Percentiles rank a stretch among this genome's conserved stretches.
Evolutionary conservation across 2,329 filamentous ascomycete species (phyloP).

Genomic region (Phialophora chinensis): DNA sequence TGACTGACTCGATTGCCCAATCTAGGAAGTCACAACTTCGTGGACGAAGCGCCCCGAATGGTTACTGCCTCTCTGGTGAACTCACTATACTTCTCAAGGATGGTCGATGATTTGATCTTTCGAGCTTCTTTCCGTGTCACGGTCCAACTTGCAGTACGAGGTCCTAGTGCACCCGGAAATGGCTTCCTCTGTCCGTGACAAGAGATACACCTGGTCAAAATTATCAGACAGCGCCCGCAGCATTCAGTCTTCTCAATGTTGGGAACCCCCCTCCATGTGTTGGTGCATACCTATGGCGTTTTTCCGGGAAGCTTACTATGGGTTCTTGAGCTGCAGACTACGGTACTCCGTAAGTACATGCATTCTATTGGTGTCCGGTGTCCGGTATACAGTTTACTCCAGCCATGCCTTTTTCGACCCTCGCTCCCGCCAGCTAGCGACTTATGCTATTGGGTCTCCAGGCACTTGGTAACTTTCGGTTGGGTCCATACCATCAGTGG

Average conservation of each 20-base stretch:
- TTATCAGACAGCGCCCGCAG: neutral
- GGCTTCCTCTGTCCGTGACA: slow-evolving; percentile 15
- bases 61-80: neutral
- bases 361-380: neutral
- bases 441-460: neutral
- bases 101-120: neutral
- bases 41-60: neutral
- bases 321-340: neutral
- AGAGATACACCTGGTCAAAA: slow-evolving; percentile 9
- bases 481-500: neutral
- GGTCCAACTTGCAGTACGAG: neutral
- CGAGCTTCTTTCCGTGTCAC: neutral
- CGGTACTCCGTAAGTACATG: slow-evolving; percentile 10
- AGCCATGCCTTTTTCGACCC: slow-evolving; percentile 13
- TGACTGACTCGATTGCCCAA: neutral
- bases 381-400: slow-evolving; percentile 15
- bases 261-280: neutral
- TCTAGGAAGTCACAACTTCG: neutral
- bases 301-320: neutral
- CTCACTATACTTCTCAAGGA: neutral
- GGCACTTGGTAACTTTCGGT: neutral
- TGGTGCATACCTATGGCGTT: neutral
- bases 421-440: neutral
- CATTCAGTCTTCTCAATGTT: slow-evolving; percentile 2
- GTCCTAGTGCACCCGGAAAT: neutral